Evolutionary conservation across 352 stramenopile genomes (phyloP), one percentile per base, ranked within the genome.

Genomic region (Globisporangium cylindrosporum): DNA sequence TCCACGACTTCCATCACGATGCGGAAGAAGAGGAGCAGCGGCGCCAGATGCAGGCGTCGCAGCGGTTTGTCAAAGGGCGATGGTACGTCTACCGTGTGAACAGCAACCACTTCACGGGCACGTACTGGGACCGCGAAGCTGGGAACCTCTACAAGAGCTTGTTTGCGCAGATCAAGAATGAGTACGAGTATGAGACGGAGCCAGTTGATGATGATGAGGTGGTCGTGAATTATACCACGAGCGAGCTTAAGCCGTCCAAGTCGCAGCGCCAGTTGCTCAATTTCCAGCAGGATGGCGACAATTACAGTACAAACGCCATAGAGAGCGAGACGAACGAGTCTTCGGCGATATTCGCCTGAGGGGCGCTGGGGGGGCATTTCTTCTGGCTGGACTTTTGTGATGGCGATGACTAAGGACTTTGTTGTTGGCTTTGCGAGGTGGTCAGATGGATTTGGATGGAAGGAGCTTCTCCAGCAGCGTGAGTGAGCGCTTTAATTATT

Each of bases 61-160:
- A 62, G 27, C 67, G 73, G 59, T 88, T 89, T 60, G 64, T 78
- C 64, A 87, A 84, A 59, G 86, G 86, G 8, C 79, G 75, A 6
- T 94, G 86, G 86, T 91, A 94, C 64, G 84, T 94, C 51, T 91
- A 94, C 59, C 84, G 86, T 27, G 82, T 94, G 18, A 75, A 87
- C 36, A 85, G 74, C 51, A 94, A 94, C 72, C 86, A 94, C 66
- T 72, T 94, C 43, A 76, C 81, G 10, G 86, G 86, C 3, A 94
- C 82, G 1, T 86, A 83, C 59, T 91, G 82, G 79, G 79, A 94
- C 59, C 73, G 71, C 62, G 81, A 90, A 24, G 84, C 86, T 7
- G 66, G 69, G 18, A 73, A 91, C 24, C 66, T 93, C 48, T 93
- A 88, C 73, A 79, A 72, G 53, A 92, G 80, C 46, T 77, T 93